Base-by-base conservation (phyloP, 2,329 filamentous ascomycete genomes). In the Sclerotinia nivalis region DNA sequence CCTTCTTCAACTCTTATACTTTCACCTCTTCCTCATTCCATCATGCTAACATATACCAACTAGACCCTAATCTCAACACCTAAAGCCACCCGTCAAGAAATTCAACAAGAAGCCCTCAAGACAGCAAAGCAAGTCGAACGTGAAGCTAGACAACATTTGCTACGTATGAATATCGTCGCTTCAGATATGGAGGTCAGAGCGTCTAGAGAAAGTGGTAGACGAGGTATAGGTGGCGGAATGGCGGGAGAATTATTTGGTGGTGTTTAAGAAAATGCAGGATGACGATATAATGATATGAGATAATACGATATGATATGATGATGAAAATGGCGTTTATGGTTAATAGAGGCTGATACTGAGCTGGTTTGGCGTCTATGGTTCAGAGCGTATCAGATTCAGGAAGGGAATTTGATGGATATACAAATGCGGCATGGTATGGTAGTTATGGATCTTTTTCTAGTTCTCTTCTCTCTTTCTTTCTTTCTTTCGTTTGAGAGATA, bases 1-100 rank as follows among this genome's bases (percentile, higher is more conserved):
- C 20, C 66, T 52, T 3, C 31, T n/a, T n/a, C 20, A 49, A 28
- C 54, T 18, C 31, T 18, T 47, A 43, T 18, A 49, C n/a, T n/a
- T 10, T 50, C n/a, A 52, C 9, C 7, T 5, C 6, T 66, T n/a
- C 31, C 65, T 52, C 62, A 13, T 64, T 60, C 15, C 15, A 34
- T 34, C n/a, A 31, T 45, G 55, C 74, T 77, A 54, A 75, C 34
- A 25, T 18, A 34, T 18, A 20, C 4, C 47, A 47, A 71, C 28
- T 72, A 92, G 85, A 83, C 96, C 1, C 86, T 98, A 7, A 87
- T 93, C 15, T 91, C 91, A 0, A 88, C 90, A 9, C 86, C 89
- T 34, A 85, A 84, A 15, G 87, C 95, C 70, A 81, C 88, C 3
- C 88, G 95, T 49, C 83, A 84, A 18, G 84, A 87, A 61, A 88